phyloP scores from a whole-genome alignment of 2,329 filamentous ascomycete genomes.

The Lachnellula suecica region DNA sequence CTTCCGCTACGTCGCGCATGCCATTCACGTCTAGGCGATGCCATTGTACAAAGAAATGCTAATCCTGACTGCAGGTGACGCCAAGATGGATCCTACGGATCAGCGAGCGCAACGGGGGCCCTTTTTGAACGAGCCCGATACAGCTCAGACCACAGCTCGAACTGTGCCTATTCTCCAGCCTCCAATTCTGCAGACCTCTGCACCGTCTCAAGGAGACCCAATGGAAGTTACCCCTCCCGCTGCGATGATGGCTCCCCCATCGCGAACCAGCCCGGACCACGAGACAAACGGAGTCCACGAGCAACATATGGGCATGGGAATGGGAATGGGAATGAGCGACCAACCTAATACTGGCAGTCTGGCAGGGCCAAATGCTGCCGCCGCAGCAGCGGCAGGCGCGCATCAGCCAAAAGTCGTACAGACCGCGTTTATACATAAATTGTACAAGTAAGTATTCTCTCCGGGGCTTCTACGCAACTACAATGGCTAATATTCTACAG shows the following conservation, averaged over 20 bases:
- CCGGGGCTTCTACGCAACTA: background rate
- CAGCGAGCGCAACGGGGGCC: constrained; percentile 30
- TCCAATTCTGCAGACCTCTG: constrained; percentile 58
- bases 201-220: constrained; percentile 55
- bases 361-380: constrained; percentile 35
- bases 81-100: constrained; percentile 30
- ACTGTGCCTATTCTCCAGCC: constrained; percentile 58
- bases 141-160: constrained; percentile 25
- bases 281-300: constrained; percentile 34
- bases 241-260: constrained; percentile 38
- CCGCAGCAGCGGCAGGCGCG: constrained; percentile 60
- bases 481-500: constrained; percentile 45
- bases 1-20: constrained; percentile 1
- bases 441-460: constrained; percentile 77
- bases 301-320: constrained; percentile 26
- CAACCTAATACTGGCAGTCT: constrained; percentile 37
- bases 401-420: constrained; percentile 97
- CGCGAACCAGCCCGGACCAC: constrained; percentile 31
- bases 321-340: constrained; percentile 27
- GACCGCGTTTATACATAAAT: constrained; percentile 97
- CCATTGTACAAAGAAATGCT: constrained; percentile 11
- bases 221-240: constrained; percentile 58
- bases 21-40: constrained; percentile 4
- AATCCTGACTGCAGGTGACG: constrained; percentile 27
- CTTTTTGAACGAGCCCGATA: constrained; percentile 25